Conservation (phyloP, 495 filamentous ascomycete species). For the Aspergillus incahuasiensis region DNA sequence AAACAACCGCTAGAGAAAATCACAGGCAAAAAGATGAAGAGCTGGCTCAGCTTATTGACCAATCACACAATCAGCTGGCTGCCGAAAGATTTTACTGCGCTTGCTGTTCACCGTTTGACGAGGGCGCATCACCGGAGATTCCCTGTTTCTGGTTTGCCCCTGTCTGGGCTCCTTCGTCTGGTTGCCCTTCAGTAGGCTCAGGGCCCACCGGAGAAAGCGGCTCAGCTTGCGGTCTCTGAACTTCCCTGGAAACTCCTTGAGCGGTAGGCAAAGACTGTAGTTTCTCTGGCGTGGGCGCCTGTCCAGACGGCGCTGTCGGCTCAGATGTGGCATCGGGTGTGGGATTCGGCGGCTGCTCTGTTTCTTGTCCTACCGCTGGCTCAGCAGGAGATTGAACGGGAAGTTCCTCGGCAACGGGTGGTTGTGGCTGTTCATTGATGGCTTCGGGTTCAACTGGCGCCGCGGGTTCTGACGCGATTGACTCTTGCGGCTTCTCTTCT, state of each 20-base stretch:
- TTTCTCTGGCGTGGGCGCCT: not conserved
- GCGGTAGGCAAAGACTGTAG: not conserved
- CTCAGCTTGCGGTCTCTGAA: not conserved
- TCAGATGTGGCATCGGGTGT: not conserved
- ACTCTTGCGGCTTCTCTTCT: slow-evolving; percentile 1
- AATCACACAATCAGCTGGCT: not conserved
- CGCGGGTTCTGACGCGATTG: slow-evolving; percentile 1
- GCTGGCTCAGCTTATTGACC: too few species aligned
- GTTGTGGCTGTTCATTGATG: not conserved
- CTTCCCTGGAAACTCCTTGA: not conserved
- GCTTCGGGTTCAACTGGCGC: not conserved
- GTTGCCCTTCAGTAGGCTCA: not conserved
- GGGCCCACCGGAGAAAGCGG: not conserved
- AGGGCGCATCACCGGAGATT: not conserved
- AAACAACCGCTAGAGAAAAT: not conserved
- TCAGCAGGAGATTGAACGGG: not conserved
- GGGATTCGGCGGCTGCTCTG: not conserved
- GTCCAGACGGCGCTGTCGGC: too few species aligned
- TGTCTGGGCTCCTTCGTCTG: not conserved
- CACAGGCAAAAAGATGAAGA: too few species aligned
- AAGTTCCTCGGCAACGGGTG: not conserved
- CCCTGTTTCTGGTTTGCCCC: not conserved
- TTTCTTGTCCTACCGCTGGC: not conserved
- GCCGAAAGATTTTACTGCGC: not conserved
- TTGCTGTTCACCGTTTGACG: not conserved